These are phyloP conservation scores for Mortierella alpina DNA, from an alignment of 192 early-diverging fungal species.

Conservation along the genomic window DNA sequence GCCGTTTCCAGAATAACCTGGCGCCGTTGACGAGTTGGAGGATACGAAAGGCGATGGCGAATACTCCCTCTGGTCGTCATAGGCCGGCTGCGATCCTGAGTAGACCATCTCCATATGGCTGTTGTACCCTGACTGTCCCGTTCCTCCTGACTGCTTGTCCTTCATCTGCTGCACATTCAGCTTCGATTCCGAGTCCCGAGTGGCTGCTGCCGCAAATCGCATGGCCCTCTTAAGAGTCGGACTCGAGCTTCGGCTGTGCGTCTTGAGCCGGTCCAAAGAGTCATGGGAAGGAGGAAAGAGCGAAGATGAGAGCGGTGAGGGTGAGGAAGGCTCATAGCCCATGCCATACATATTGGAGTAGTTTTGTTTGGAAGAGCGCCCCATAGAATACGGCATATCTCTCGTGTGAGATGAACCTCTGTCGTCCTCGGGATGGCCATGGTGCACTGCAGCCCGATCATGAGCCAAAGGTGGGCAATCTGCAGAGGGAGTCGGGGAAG, in stretches of 20 bases:
- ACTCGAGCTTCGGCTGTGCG: slow-evolving; percentile 36
- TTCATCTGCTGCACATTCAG: background rate
- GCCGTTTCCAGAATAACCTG: too few species aligned
- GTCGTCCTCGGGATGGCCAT: too few species aligned
- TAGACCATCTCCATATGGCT: slow-evolving; percentile 16
- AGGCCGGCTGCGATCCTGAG: slow-evolving; percentile 18
- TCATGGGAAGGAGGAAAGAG: slow-evolving; percentile 24
- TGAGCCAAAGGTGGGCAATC: slow-evolving; percentile 6
- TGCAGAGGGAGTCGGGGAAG: slow-evolving; percentile 20
- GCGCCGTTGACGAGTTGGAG: too few species aligned
- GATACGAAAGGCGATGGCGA: slow-evolving; percentile 3
- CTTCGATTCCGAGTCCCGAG: slow-evolving; percentile 10
- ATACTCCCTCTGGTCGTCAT: slow-evolving; percentile 31
- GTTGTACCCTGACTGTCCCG: slow-evolving; percentile 18
- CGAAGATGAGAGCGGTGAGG: slow-evolving; percentile 32
- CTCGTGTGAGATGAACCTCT: too few species aligned
- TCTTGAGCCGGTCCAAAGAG: slow-evolving; percentile 8
- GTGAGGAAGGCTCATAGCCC: slow-evolving; percentile 31
- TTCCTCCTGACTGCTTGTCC: slow-evolving; percentile 6
- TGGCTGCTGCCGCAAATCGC: slow-evolving; percentile 25
- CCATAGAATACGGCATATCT: background rate
- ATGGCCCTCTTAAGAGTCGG: slow-evolving; percentile 37
- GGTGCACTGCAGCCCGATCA: too few species aligned
- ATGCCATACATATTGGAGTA: slow-evolving; percentile 26
- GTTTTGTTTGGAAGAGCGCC: slow-evolving; percentile 5